Base-by-base conservation (phyloP, 1,284 basidiomycete species). In the Coniophora puteana region DNA sequence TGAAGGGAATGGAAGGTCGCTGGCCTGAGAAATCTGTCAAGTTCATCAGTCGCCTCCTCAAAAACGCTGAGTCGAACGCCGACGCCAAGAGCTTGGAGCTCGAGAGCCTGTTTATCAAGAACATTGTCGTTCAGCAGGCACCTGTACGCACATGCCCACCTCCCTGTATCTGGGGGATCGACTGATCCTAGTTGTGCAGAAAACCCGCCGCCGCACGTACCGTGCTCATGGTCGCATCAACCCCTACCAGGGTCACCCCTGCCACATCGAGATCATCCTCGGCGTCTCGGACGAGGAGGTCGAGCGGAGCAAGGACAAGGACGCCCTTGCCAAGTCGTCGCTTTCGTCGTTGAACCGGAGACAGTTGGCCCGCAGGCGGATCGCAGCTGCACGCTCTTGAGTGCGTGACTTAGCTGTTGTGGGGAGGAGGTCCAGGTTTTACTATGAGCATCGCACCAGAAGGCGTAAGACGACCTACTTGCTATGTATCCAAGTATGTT, bases 21-120 rank as follows among this genome's bases (percentile, higher is more conserved):
- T 99, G 96, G 96, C 96, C 96, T 66, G 93, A 93, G 76, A 99
- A 99, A 78, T 98, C 95, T 47, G 85, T 97, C 71, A 87, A 89
- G 69, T 97, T 94, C 80, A 84, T 99, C 63, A 80, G 88, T 52
- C 84, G 89, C 54, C 83, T 99, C 45, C 73, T 99, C 57, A 99
- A 99, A 83, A 99, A 99, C 71, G 96, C 96, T 40, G 95, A 99
- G 70, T 87, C 96, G 56, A 99, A 99, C 70, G 96, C 96, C 51
- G 95, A 98, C 59, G 93, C 92, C 58, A 99, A 99, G 80, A 93
- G 87, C 67, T 76, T 99, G 49, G 89, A 93, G 45, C 74, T 89
- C 48, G 94, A 98, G 61, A 92, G 95, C 51, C 84, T 99, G 45
- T 58, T 72, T 63, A 95, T 99, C 79, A 93, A 89, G 78, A 96